These are phyloP conservation scores for Clarireedia monteithiana DNA, from an alignment of 2,329 filamentous ascomycete species.

Conservation along the genomic window DNA sequence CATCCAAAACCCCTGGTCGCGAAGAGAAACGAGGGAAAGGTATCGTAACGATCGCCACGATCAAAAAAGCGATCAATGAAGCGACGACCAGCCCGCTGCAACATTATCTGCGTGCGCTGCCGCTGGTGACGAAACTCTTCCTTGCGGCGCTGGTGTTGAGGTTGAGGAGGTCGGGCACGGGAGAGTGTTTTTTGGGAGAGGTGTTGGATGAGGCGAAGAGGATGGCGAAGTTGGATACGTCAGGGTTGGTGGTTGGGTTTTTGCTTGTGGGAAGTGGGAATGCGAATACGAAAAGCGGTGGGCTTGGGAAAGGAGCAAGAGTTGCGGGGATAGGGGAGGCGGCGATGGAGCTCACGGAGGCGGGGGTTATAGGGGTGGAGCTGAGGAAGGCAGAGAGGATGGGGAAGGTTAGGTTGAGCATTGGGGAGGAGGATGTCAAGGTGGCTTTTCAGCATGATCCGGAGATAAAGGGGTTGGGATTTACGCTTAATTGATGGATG, in stretches of 20 bases:
- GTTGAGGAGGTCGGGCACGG: conserved; percentile 73
- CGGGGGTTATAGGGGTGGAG: conserved; percentile 82
- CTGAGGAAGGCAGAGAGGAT: conserved; percentile 73
- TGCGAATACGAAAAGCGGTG: not conserved
- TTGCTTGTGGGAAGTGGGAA: conserved; percentile 31
- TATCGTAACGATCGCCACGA: conserved; percentile 82
- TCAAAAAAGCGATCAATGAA: conserved; percentile 92
- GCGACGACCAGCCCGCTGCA: conserved; percentile 89
- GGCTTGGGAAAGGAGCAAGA: conserved; percentile 29
- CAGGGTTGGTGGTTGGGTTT: conserved; percentile 53
- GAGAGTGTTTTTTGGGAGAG: conserved; percentile 82
- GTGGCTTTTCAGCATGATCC: conserved; percentile 80
- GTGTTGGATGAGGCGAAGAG: conserved; percentile 78
- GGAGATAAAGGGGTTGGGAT: conserved; percentile 58
- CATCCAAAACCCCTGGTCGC: conserved; percentile 47
- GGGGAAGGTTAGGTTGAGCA: conserved; percentile 76
- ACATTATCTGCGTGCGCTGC: conserved; percentile 75
- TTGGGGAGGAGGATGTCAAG: conserved; percentile 84
- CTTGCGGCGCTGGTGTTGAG: conserved; percentile 74
- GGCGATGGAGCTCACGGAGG: conserved; percentile 75
- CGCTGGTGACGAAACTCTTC: conserved; percentile 76
- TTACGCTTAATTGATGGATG: conserved; percentile 14
- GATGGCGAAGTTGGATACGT: conserved; percentile 52
- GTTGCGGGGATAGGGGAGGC: conserved; percentile 59
- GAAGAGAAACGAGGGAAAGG: conserved; percentile 27